These are phyloP conservation scores for Xanthoconium separans DNA, from an alignment of 1,284 basidiomycete genomes.

Conservation along the genomic window DNA sequence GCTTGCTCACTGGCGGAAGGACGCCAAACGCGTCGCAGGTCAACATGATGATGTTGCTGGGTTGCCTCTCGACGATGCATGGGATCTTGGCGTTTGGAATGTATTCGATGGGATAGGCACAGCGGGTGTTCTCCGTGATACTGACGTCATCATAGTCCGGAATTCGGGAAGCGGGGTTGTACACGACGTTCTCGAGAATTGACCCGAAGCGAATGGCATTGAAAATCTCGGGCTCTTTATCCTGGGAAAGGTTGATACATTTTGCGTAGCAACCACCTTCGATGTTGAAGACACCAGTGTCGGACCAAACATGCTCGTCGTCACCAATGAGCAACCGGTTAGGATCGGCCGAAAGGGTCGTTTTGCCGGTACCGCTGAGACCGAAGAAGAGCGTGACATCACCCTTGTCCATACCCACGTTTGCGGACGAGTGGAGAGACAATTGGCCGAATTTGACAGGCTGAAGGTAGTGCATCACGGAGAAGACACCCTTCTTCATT, in stretches of 20 bases:
- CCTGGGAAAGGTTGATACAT: conserved; percentile 92
- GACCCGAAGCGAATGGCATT: conserved; percentile 94
- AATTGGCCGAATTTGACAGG: conserved; percentile 99
- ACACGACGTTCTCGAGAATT: conserved; percentile 99
- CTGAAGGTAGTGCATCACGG: conserved; percentile 99
- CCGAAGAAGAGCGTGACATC: conserved; percentile 99
- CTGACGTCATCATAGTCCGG: conserved; percentile 96
- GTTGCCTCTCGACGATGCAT: conserved; percentile 81
- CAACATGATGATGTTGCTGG: conserved; percentile 96
- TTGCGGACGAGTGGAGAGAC: conserved; percentile 98
- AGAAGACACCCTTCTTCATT: conserved; percentile 99
- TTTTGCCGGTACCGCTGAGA: conserved; percentile 98
- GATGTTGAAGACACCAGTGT: conserved; percentile 99
- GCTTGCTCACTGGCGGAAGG: conserved; percentile 91
- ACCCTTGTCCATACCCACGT: conserved; percentile 86
- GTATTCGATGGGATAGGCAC: conserved; percentile 96
- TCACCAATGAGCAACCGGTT: conserved; percentile 91
- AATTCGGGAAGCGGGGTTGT: conserved; percentile 82
- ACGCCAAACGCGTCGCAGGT: conserved; percentile 99
- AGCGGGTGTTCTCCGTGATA: conserved; percentile 99
- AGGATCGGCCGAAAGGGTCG: conserved; percentile 93
- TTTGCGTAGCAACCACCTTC: conserved; percentile 99
- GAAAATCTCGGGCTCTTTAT: conserved; percentile 98
- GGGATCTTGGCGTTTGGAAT: conserved; percentile 96
- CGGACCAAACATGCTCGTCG: conserved; percentile 98